Evolutionary conservation across 352 stramenopile genomes (phyloP).

Genomic region (Pelagophyceae sp.): DNA sequence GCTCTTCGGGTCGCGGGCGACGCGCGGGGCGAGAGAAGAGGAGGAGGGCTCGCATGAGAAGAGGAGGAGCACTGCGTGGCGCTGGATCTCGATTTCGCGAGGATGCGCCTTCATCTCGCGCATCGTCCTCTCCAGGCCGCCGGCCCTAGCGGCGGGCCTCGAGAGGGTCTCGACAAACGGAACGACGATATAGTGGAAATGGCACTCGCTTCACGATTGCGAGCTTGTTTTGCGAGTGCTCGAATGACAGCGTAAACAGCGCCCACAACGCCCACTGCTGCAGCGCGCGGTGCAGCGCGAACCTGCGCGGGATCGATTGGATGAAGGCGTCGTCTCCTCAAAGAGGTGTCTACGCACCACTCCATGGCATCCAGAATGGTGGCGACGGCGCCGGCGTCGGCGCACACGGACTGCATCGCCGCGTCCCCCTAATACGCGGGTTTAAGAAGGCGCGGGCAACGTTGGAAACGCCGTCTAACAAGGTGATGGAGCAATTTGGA

Average conservation of each 20-base stretch:
- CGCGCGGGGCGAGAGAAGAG: not conserved
- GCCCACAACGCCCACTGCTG: not conserved
- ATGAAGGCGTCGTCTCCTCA: not conserved
- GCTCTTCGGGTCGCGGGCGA: no score
- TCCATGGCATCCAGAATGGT: not conserved
- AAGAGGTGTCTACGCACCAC: not conserved
- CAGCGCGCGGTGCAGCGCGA: not conserved
- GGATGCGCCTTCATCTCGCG: not conserved
- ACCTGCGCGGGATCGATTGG: not conserved
- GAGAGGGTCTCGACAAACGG: no score
- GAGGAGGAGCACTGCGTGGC: not conserved
- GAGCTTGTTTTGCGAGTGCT: not conserved
- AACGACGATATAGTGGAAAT: no score
- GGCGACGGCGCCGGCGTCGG: not conserved
- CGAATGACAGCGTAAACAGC: not conserved
- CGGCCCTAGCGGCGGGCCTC: not conserved
- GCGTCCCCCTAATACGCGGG: not conserved
- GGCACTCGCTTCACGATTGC: not conserved
- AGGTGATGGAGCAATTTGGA: no score
- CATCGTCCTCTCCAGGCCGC: not conserved
- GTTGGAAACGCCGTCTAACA: not conserved
- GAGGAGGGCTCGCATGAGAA: not conserved
- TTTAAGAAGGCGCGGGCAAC: not conserved
- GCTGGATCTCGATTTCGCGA: not conserved
- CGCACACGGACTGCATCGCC: not conserved